Percentiles rank a stretch among this genome's conserved stretches.
Evolutionary conservation across 192 early-diverging fungal genomes (phyloP).

Genomic region (Coemansia sp.): DNA sequence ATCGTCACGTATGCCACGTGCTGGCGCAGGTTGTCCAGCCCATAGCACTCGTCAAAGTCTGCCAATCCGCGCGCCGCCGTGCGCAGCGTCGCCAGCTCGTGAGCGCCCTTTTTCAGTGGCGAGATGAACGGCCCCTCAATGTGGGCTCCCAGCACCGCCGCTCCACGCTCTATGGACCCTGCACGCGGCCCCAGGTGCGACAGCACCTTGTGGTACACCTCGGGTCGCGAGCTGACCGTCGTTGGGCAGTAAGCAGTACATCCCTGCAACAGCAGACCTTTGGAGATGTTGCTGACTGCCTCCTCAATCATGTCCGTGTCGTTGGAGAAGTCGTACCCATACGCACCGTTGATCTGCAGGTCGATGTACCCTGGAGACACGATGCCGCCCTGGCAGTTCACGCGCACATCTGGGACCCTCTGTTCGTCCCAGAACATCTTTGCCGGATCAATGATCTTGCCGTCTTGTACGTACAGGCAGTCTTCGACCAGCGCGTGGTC

Average conservation of each 20-base stretch:
- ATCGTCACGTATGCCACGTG: constrained; percentile 72
- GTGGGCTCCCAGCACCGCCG: constrained; percentile 71
- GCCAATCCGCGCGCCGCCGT: constrained; percentile 60
- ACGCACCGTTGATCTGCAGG: constrained; percentile 80
- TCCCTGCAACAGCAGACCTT: constrained; percentile 72
- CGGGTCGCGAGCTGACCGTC: constrained; percentile 68
- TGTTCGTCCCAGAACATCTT: constrained; percentile 68
- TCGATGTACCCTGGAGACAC: constrained; percentile 80
- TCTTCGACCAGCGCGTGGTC: constrained; percentile 74
- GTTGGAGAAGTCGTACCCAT: constrained; percentile 76
- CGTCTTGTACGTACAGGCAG: constrained; percentile 71
- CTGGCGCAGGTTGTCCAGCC: constrained; percentile 57
- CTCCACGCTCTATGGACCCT: constrained; percentile 62
- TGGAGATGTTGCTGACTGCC: constrained; percentile 67
- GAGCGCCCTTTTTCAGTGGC: constrained; percentile 74
- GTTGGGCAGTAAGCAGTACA: constrained; percentile 83
- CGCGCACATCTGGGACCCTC: constrained; percentile 63
- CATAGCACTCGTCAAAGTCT: constrained; percentile 73
- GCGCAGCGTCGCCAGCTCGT: constrained; percentile 64
- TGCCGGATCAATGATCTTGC: constrained; percentile 76
- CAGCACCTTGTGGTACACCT: constrained; percentile 70
- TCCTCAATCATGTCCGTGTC: constrained; percentile 62
- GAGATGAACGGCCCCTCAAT: constrained; percentile 72
- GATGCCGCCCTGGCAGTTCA: constrained; percentile 73
- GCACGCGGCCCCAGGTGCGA: constrained; percentile 59